Evolutionary conservation across 2,329 filamentous ascomycete genomes (phyloP), one percentile per base, ranked within the genome.

Genomic region (Xylariaceae sp.): DNA sequence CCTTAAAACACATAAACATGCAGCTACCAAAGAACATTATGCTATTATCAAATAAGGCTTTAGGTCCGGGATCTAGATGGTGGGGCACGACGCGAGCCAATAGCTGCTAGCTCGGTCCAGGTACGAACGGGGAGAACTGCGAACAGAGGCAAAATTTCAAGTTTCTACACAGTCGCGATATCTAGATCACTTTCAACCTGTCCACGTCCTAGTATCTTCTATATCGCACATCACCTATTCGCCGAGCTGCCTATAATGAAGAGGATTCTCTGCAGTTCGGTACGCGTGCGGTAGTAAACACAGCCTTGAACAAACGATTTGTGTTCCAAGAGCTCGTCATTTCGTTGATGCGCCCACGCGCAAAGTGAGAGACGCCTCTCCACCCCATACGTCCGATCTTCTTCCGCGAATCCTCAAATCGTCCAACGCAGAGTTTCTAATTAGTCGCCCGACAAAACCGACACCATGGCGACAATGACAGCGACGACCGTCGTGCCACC

Each of bases 401-500:
- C 35, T 7, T 53, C 15, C 11, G 3, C 58, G 17, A 48, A 55
- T 6, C n/a, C 15, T 10, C 37, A 13, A 10, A 42, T 42, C 37
- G 3, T 42, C 9, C 10, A 10, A 50, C 17, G 18, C 0, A 4
- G 34, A 34, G 11, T 2, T 45, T n/a, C 34, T 4, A 4, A 30
- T 30, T 13, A 39, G 3, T n/a, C 13, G 11, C 23, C 35, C 8
- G 4, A 48, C 17, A 47, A 34, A 17, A 23, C 35, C 10, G 53
- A 9, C 18, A 64, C 54, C 15, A 72, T 71, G 70, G 66, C 71
- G 53, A 70, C 70, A 18, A 62, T 64, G 10, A 70, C 68, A 3
- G 58, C 62, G 37, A 66, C 66, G 48, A 66, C 45, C 13, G 64
- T 71, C 13, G 69, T 73, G 42, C 71, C 70, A 56, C 74, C 77